These are phyloP conservation scores for Pythium dissotocum DNA, from an alignment of 352 stramenopile species.

Conservation along the genomic window DNA sequence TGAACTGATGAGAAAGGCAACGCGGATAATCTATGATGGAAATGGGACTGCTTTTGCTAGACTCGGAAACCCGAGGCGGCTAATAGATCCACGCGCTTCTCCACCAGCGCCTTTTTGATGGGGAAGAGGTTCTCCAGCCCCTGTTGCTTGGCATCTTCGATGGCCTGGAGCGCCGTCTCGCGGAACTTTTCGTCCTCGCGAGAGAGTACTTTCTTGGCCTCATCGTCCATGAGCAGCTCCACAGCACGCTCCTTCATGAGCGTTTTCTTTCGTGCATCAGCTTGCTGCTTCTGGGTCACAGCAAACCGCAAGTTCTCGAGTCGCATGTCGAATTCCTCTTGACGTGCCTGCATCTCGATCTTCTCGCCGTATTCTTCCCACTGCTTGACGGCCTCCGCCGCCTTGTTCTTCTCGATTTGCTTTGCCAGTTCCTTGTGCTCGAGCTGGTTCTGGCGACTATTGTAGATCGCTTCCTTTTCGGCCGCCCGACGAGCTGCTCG, in stretches of 20 bases:
- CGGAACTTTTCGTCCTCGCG: constrained; percentile 66
- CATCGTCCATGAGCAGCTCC: constrained; percentile 34
- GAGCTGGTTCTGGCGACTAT: constrained; percentile 61
- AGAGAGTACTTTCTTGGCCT: constrained; percentile 36
- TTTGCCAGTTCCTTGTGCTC: constrained; percentile 45
- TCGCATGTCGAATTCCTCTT: constrained; percentile 64
- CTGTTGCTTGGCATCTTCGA: constrained; percentile 58
- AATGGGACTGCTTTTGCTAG: constrained; percentile 6
- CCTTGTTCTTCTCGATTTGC: constrained; percentile 41
- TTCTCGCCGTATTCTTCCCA: constrained; percentile 72
- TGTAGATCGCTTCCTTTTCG: constrained; percentile 62
- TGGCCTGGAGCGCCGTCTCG: constrained; percentile 46
- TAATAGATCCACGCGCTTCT: constrained; percentile 74
- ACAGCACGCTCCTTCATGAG: constrained; percentile 42
- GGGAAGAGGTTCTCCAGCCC: constrained; percentile 67
- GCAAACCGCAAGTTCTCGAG: constrained; percentile 63
- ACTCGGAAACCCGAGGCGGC: constrained; percentile 72
- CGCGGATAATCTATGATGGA: neutral
- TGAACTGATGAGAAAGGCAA: neutral
- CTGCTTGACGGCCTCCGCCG: constrained; percentile 48
- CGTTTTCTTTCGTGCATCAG: constrained; percentile 60
- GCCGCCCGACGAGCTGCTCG: constrained; percentile 60
- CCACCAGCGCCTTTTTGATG: constrained; percentile 68
- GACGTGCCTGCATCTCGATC: constrained; percentile 51
- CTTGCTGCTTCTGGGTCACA: constrained; percentile 76